Percentiles rank a stretch among this genome's conserved stretches.
phyloP scores from a whole-genome alignment of 768 basidiomycete genomes.

The Austroboletus festivus region DNA sequence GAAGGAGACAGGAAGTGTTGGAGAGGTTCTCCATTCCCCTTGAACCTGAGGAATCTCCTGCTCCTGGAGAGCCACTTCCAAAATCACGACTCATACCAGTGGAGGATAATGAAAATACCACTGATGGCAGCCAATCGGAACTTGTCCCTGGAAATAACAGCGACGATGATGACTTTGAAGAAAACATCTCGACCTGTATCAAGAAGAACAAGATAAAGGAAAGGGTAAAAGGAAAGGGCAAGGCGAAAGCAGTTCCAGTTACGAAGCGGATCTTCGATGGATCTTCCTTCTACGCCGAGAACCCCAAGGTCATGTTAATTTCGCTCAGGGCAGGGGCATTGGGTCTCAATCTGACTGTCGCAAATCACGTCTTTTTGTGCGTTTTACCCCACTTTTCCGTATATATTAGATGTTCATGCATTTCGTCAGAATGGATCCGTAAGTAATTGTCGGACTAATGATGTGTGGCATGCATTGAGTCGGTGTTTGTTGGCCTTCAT shows the following conservation, averaged over 20 bases:
- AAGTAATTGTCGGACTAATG: slow-evolving; percentile 33
- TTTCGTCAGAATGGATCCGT: slow-evolving; percentile 74
- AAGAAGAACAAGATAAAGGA: slow-evolving; percentile 33
- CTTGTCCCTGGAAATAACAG: slow-evolving; percentile 30
- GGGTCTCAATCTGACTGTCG: slow-evolving; percentile 84
- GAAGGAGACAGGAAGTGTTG: slow-evolving; percentile 73
- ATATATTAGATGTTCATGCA: slow-evolving; percentile 5
- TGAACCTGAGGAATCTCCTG: slow-evolving; percentile 30
- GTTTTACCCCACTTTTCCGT: slow-evolving; percentile 21
- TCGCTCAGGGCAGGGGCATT: slow-evolving; percentile 86
- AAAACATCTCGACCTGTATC: slow-evolving; percentile 29
- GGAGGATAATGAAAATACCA: slow-evolving; percentile 11
- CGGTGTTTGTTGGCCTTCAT: slow-evolving; percentile 1
- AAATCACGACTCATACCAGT: neutral
- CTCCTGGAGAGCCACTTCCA: slow-evolving; percentile 16
- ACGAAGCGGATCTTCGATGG: slow-evolving; percentile 17
- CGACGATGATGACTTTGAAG: slow-evolving; percentile 33
- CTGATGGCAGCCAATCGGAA: slow-evolving; percentile 34
- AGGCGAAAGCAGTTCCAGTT: slow-evolving; percentile 23
- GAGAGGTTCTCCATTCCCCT: slow-evolving; percentile 70
- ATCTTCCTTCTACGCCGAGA: slow-evolving; percentile 34
- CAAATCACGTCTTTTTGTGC: slow-evolving; percentile 82
- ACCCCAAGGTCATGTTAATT: slow-evolving; percentile 81
- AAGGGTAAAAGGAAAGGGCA: slow-evolving; percentile 38
- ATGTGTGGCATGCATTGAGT: slow-evolving; percentile 13